These are phyloP conservation scores for Parasitella parasitica DNA, from an alignment of 371 early-diverging fungal species.

Conservation along the genomic window DNA sequence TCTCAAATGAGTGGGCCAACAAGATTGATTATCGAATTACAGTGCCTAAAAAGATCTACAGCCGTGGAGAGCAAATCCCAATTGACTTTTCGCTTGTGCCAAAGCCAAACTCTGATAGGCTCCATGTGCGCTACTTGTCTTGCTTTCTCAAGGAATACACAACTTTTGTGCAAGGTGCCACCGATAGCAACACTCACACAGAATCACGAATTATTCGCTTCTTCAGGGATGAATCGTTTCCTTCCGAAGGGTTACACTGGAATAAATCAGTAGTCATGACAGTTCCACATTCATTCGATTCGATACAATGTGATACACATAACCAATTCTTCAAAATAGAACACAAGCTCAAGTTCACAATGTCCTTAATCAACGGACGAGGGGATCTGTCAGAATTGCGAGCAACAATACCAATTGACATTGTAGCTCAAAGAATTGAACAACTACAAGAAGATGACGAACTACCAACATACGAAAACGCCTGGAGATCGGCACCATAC, in stretches of 20 bases:
- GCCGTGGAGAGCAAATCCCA: conserved; percentile 36
- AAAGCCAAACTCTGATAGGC: conserved; percentile 4
- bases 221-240: conserved; percentile 29
- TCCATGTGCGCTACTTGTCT: conserved; percentile 32
- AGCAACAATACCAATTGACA: conserved; percentile 31
- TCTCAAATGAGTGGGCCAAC: conserved; percentile 29
- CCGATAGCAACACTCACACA: conserved; percentile 4
- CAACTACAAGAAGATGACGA: conserved; percentile 9
- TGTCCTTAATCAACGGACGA: conserved; percentile 28
- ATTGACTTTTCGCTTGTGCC: conserved; percentile 29
- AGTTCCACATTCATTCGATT: conserved; percentile 24
- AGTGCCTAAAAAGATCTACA: conserved; percentile 18
- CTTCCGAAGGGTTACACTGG: conserved; percentile 22
- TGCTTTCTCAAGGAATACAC: conserved; percentile 45
- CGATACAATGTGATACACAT: conserved; percentile 28
- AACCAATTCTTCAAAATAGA: conserved; percentile 30
- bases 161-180: conserved; percentile 13
- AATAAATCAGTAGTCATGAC: conserved; percentile 21
- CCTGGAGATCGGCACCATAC: conserved; percentile 20
- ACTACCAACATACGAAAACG: conserved; percentile 38
- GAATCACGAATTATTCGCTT: conserved; percentile 42
- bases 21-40: conserved; percentile 28
- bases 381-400: conserved; percentile 33
- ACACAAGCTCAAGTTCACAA: conserved; percentile 39
- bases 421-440: conserved; percentile 9